Evolutionary conservation across 495 filamentous ascomycete genomes (phyloP).

Genomic region (Staphylotrichum longicolle): DNA sequence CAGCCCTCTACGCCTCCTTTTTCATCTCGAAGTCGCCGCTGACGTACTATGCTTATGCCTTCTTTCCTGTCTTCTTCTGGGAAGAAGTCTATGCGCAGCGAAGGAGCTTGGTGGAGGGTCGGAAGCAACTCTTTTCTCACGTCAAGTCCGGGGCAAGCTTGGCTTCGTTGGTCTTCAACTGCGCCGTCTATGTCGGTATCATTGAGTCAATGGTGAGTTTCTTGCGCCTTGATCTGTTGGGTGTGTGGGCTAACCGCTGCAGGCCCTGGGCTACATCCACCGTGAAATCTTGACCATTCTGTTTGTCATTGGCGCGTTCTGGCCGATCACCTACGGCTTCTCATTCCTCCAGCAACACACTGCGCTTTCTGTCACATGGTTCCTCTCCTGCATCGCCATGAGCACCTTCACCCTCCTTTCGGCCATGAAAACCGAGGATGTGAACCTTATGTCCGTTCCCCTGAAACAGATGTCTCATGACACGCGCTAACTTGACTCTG

Average conservation of each 20-base stretch:
- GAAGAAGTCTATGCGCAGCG: slow-evolving; percentile 87
- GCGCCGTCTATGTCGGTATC: slow-evolving; percentile 64
- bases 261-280: slow-evolving; percentile 78
- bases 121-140: slow-evolving; percentile 65
- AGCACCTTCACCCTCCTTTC: slow-evolving; percentile 87
- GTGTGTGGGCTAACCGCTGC: slow-evolving; percentile 20
- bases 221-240: neutral
- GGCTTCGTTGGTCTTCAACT: slow-evolving; percentile 58
- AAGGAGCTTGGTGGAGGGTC: slow-evolving; percentile 64
- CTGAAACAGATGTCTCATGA: neutral
- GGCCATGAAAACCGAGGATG: slow-evolving; percentile 77
- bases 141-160: slow-evolving; percentile 57
- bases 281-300: slow-evolving; percentile 82
- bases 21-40: slow-evolving; percentile 72
- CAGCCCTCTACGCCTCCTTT: slow-evolving; percentile 74
- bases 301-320: slow-evolving; percentile 71
- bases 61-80: slow-evolving; percentile 95
- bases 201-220: slow-evolving; percentile 79
- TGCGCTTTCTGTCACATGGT: slow-evolving; percentile 69
- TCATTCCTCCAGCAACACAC: slow-evolving; percentile 66
- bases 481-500: slow-evolving; percentile 31
- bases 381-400: slow-evolving; percentile 73
- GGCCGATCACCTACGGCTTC: slow-evolving; percentile 73
- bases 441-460: slow-evolving; percentile 68
- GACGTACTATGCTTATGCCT: slow-evolving; percentile 88